Percentiles rank a stretch among this genome's conserved stretches.
phyloP scores from a whole-genome alignment of 2,329 filamentous ascomycete species.

The Pseudogymnoascus sp. region DNA sequence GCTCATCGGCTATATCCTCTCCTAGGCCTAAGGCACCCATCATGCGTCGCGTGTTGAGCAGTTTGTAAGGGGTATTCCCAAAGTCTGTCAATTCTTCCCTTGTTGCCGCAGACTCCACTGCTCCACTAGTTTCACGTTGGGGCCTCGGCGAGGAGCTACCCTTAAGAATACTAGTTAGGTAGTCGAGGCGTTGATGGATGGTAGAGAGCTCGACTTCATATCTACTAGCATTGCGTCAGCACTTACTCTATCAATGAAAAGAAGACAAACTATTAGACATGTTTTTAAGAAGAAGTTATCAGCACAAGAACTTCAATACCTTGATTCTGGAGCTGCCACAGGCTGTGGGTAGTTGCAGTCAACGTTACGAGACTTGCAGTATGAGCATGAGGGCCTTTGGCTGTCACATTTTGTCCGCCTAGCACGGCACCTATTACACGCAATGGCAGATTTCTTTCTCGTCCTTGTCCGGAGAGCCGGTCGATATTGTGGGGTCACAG shows the following conservation, averaged over 20 bases:
- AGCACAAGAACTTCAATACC: not conserved
- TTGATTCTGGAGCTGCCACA: not conserved
- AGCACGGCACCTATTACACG: slow-evolving; percentile 16
- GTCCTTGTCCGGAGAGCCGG: not conserved
- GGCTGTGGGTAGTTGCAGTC: not conserved
- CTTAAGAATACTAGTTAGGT: not conserved
- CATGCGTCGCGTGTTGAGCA: not conserved
- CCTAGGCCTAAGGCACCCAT: not conserved
- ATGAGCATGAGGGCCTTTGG: slow-evolving; percentile 14
- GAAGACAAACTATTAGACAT: not conserved
- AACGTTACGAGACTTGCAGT: slow-evolving; percentile 10
- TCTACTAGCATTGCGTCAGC: not conserved
- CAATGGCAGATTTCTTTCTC: slow-evolving; percentile 13
- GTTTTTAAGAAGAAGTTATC: not conserved
- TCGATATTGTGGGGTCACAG: not conserved
- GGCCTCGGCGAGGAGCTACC: not conserved
- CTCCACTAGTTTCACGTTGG: not conserved
- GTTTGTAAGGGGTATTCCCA: not conserved
- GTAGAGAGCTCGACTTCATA: not conserved
- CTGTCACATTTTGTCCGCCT: slow-evolving; percentile 19
- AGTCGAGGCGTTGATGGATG: not conserved
- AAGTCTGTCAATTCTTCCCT: not conserved
- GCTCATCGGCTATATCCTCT: not conserved
- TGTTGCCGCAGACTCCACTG: not conserved
- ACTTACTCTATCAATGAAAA: not conserved